Evolutionary conservation across 2,329 filamentous ascomycete species (phyloP).

Genomic region (Pyrenochaeta sp.): DNA sequence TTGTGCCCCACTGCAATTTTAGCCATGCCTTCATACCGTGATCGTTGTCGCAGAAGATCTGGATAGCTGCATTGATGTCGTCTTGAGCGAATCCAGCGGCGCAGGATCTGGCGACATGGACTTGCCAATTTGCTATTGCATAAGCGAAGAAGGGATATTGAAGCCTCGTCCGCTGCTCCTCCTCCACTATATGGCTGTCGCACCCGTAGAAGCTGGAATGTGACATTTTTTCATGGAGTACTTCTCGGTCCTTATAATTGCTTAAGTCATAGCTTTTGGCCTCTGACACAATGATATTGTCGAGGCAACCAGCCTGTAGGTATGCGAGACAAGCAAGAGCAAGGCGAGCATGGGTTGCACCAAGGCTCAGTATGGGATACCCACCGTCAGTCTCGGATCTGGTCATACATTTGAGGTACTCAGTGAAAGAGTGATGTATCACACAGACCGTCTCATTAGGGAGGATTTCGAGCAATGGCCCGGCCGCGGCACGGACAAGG

Average conservation of each 20-base stretch:
- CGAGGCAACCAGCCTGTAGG: constrained; percentile 19
- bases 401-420: constrained; percentile 48
- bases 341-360: constrained; percentile 16
- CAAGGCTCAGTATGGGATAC: constrained; percentile 13
- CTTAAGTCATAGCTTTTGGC: neutral
- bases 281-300: neutral
- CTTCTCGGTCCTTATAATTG: neutral
- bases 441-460: constrained; percentile 57
- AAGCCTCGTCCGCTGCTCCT: constrained; percentile 4
- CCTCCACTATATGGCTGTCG: neutral
- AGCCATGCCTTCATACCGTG: neutral
- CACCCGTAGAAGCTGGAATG: neutral
- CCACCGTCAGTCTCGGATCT: constrained; percentile 1
- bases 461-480: constrained; percentile 55
- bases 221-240: neutral
- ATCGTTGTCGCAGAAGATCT: constrained; percentile 7
- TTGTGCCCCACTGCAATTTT: neutral
- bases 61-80: constrained; percentile 7
- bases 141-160: constrained; percentile 16
- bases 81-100: constrained; percentile 3
- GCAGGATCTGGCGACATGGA: constrained; percentile 11
- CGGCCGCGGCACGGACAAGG: constrained; percentile 50
- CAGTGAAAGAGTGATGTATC: constrained; percentile 60
- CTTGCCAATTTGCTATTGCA: constrained; percentile 17
- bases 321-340: constrained; percentile 22